Evolutionary conservation across 2,329 filamentous ascomycete genomes (phyloP), one percentile per base, ranked within the genome.

Genomic region (Teratosphaeriaceae sp.): DNA sequence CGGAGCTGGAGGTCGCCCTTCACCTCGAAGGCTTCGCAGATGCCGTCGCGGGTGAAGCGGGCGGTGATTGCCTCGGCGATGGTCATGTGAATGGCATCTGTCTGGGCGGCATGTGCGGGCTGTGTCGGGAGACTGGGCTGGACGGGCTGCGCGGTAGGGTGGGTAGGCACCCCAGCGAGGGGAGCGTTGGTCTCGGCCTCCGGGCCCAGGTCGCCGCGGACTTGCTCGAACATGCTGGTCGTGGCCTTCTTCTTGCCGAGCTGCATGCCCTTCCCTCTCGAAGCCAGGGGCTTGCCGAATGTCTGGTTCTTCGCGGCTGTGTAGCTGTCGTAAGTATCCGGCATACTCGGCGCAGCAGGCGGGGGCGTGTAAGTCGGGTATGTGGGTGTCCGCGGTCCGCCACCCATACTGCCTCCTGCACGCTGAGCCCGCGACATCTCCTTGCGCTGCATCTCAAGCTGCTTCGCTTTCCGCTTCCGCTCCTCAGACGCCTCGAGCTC

Each of bases 191-290:
- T 82, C 62, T 95, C 88, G 27, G 80, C 80, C 60, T 94, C 88
- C 27, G 83, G 77, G n/a, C 88, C 89, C 62, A 97, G 75, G 52
- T 97, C 90, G 46, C 86, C 87, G 53, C 88, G 84, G 24, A 98
- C 89, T 59, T 89, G 85, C 68, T 97, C 90, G 64, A 94, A 97
- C 76, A 97, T 95, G 65, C 94, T 90, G 65, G 94, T 90, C 22
- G 85, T 94, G 18, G 87, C 89, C 74, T 97, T 97, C 72, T 98
- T 98, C 75, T 97, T 97, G 68, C 92, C 92, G 44, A 98, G 75
- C 67, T 97, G 90, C 94, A 98, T 98, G 55, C 92, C 92, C 74
- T 98, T 98, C 58, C 88, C 88, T 69, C 94, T 88, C 46, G 83
- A 78, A 39, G 85, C 79, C 59, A 79, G 63, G 39, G 76, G 70